Evolutionary conservation across 2,329 filamentous ascomycete genomes (phyloP).

Genomic region (Paracoccidioides brasiliensis): DNA sequence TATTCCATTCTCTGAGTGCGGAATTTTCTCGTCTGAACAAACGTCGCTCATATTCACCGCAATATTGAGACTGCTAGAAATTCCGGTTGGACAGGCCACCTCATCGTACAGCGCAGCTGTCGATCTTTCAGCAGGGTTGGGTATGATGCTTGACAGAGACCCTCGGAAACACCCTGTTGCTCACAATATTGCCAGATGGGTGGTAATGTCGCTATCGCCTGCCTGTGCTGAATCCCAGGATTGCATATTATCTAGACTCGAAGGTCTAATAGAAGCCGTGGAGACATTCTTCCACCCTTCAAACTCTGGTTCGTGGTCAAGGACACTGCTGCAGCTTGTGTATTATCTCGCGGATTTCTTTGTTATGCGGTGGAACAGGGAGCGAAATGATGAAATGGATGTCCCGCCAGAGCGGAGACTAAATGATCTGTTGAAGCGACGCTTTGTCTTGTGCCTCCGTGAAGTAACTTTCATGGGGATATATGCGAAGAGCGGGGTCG

Average conservation of each 20-base stretch:
- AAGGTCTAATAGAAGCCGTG: constrained; percentile 84
- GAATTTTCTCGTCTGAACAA: constrained; percentile 85
- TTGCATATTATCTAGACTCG: constrained; percentile 71
- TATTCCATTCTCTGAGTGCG: constrained; percentile 70
- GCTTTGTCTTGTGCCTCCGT: constrained; percentile 77
- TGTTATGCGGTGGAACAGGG: constrained; percentile 92
- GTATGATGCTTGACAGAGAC: constrained; percentile 79
- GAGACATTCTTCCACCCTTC: constrained; percentile 99
- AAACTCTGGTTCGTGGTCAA: constrained; percentile 86
- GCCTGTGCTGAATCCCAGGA: constrained; percentile 61
- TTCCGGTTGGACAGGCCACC: constrained; percentile 88
- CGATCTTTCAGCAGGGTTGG: constrained; percentile 71
- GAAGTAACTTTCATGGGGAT: constrained; percentile 98
- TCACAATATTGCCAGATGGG: constrained; percentile 85
- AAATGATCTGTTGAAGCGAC: constrained; percentile 65
- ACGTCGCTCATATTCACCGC: constrained; percentile 88
- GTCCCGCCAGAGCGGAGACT: constrained; percentile 67
- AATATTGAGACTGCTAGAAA: constrained; percentile 77
- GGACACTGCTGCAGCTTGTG: constrained; percentile 74
- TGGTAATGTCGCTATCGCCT: constrained; percentile 85
- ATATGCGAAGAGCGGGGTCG: constrained; percentile 85
- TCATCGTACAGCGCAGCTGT: constrained; percentile 74
- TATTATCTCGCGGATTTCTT: constrained; percentile 93
- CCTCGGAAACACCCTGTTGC: constrained; percentile 83
- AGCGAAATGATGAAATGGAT: constrained; percentile 83